A percentile compares a stretch with the other conserved stretches of the same genome.
Conservation (phyloP, 441 rosid species). For the Jatropha multifida region DNA sequence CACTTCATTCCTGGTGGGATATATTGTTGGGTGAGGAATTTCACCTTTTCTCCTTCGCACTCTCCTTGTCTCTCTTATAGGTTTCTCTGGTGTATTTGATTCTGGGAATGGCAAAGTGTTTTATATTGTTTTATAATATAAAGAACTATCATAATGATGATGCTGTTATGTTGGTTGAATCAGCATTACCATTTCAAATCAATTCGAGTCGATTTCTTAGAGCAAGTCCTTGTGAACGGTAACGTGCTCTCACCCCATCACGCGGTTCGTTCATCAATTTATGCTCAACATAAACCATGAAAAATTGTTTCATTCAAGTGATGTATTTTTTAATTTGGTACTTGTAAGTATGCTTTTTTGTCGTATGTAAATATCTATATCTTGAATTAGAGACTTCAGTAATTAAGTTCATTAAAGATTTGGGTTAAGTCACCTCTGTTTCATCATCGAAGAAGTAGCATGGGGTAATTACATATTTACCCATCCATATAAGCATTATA, state of each 20-base stretch:
- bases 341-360: constrained; percentile 1
- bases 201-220: constrained; percentile 63
- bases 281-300: constrained; percentile 70
- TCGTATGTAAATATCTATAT: background rate
- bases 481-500: too few species aligned
- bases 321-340: constrained; percentile 16
- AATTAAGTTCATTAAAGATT: too few species aligned
- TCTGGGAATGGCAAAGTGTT: background rate
- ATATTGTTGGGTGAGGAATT: too few species aligned
- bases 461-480: too few species aligned
- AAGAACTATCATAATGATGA: constrained; percentile 3
- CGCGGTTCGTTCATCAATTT: constrained; percentile 43
- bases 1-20: too few species aligned
- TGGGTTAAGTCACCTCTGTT: too few species aligned
- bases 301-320: constrained; percentile 1
- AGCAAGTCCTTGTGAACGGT: constrained; percentile 65
- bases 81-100: background rate
- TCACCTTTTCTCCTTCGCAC: too few species aligned
- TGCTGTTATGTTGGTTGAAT: constrained; percentile 1
- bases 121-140: background rate
- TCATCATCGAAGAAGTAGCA: too few species aligned
- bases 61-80: too few species aligned
- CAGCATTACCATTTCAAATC: constrained; percentile 58
- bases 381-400: too few species aligned
- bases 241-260: constrained; percentile 41